phyloP scores from a whole-genome alignment of 345 rosid species.

The Syzygium jambos region DNA sequence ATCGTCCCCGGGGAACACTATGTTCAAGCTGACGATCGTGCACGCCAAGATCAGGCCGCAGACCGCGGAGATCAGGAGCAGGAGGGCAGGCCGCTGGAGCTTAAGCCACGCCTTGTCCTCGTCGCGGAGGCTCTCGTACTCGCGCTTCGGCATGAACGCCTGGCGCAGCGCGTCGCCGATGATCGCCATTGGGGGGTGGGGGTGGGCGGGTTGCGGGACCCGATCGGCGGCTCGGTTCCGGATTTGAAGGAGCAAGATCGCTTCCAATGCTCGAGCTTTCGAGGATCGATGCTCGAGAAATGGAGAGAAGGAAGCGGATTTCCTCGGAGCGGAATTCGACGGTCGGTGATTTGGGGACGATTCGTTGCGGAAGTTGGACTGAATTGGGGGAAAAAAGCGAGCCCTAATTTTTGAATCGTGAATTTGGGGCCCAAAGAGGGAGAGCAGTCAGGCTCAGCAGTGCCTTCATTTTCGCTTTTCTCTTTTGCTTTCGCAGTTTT shows the following conservation, averaged over 20 bases:
- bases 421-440: neutral
- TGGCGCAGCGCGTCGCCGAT: slow-evolving; percentile 81
- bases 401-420: neutral
- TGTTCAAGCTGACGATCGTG: slow-evolving; percentile 62
- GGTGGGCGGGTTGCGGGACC: neutral
- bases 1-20: slow-evolving; percentile 63
- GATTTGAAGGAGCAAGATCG: neutral
- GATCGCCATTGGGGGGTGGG: slow-evolving; percentile 38
- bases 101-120: slow-evolving; percentile 77
- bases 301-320: neutral
- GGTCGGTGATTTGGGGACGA: neutral
- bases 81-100: slow-evolving; percentile 49
- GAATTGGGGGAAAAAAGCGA: neutral
- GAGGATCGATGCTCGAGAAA: neutral
- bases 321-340: neutral
- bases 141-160: slow-evolving; percentile 86
- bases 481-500: neutral
- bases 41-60: slow-evolving; percentile 38
- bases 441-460: neutral
- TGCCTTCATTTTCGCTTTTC: neutral
- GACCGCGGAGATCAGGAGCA: slow-evolving; percentile 15
- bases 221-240: neutral
- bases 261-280: neutral
- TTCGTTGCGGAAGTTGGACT: neutral
- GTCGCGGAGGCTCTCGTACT: slow-evolving; percentile 74